phyloP scores from a whole-genome alignment of 768 basidiomycete species.

The Candolleomyces efflorescens region DNA sequence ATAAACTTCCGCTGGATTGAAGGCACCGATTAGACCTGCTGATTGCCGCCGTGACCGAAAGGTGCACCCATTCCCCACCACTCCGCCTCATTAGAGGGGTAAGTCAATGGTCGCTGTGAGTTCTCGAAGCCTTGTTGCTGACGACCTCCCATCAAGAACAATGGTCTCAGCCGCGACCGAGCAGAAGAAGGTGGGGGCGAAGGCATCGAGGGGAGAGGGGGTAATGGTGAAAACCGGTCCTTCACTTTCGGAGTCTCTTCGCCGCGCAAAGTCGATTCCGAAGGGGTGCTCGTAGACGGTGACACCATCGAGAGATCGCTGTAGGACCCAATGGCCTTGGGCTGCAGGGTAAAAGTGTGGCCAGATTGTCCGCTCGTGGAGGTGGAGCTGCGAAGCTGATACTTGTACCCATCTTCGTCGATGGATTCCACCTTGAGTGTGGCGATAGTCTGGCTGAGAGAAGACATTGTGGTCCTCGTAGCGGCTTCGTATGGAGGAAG shows the following conservation, averaged over 20 bases:
- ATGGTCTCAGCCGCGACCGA: not conserved
- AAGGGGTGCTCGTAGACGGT: not conserved
- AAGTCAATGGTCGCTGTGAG: not conserved
- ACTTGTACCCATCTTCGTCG: not conserved
- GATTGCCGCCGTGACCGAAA: no score
- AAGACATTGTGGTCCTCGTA: not conserved
- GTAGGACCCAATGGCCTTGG: conserved; percentile 13
- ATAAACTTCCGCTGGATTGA: no score
- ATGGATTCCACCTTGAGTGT: not conserved
- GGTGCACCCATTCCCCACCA: not conserved
- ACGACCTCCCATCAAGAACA: not conserved
- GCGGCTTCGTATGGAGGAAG: conserved; percentile 3
- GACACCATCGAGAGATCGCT: conserved; percentile 4
- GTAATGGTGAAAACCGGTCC: not conserved
- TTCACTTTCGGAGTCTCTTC: not conserved
- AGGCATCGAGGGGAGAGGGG: not conserved
- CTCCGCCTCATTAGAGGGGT: not conserved
- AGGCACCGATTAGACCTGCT: no score
- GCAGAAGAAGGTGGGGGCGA: not conserved
- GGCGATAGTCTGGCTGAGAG: not conserved
- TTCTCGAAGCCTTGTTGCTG: not conserved
- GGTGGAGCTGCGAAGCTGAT: not conserved
- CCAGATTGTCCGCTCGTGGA: not conserved
- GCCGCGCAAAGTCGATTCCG: not conserved
- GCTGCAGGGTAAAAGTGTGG: not conserved